These are phyloP conservation scores for Cladosporium velox DNA, from an alignment of 2,329 filamentous ascomycete genomes.

Conservation along the genomic window DNA sequence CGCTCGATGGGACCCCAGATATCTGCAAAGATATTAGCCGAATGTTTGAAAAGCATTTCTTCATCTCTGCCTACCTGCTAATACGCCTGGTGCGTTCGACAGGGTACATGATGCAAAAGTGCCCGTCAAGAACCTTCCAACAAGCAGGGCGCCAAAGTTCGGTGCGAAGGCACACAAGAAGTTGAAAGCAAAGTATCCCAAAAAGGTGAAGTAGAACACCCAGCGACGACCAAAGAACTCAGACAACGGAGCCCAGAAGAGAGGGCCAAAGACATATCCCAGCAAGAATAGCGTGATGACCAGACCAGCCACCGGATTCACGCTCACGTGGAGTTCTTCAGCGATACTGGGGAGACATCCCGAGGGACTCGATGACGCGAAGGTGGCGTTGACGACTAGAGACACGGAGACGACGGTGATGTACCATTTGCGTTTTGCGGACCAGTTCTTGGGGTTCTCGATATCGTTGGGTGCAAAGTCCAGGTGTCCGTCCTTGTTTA, in stretches of 20 bases:
- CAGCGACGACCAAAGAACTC: slow-evolving; percentile 63
- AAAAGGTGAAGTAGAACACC: slow-evolving; percentile 51
- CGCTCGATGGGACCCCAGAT: slow-evolving; percentile 56
- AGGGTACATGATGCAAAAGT: slow-evolving; percentile 55
- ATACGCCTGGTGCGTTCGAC: slow-evolving; percentile 50
- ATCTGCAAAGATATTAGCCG: slow-evolving; percentile 35
- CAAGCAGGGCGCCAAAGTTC: slow-evolving; percentile 55
- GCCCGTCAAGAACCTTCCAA: slow-evolving; percentile 58
- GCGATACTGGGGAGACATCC: slow-evolving; percentile 45
- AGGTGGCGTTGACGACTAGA: slow-evolving; percentile 59
- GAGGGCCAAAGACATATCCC: slow-evolving; percentile 61
- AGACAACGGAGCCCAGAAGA: slow-evolving; percentile 66
- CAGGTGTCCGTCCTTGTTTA: slow-evolving; percentile 55
- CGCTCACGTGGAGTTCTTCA: slow-evolving; percentile 51
- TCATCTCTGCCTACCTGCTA: slow-evolving; percentile 40
- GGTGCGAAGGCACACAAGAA: slow-evolving; percentile 59
- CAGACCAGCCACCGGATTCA: slow-evolving; percentile 40
- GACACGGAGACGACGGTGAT: slow-evolving; percentile 48
- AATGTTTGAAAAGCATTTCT: slow-evolving; percentile 18
- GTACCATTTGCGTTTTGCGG: slow-evolving; percentile 41
- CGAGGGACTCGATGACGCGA: slow-evolving; percentile 51
- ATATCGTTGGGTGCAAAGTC: slow-evolving; percentile 57
- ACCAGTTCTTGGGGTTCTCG: slow-evolving; percentile 55
- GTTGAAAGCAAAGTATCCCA: slow-evolving; percentile 48
- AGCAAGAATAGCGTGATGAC: slow-evolving; percentile 39